Percentiles rank a stretch among this genome's conserved stretches.
Evolutionary conservation across 164 flowering plant species (phyloP).

Genomic region (Dillenia turbinata): DNA sequence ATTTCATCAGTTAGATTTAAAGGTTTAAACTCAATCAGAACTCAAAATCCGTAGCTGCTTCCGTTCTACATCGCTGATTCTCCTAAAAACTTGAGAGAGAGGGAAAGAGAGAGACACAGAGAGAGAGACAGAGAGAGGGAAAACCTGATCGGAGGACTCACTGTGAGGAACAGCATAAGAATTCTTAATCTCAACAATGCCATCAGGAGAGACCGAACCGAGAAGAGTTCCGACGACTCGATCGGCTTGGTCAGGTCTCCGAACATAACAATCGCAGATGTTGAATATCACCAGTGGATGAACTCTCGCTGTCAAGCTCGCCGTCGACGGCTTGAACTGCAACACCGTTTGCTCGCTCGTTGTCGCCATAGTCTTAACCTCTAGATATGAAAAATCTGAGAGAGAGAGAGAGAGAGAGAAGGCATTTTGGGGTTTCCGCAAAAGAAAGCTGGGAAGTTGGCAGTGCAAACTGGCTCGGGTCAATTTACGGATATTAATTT

Average conservation of each 20-base stretch:
- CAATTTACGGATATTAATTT: too few relatives aligned
- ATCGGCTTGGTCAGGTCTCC: conserved; percentile 87
- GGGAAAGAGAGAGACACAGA: background rate
- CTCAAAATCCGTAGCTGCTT: too few relatives aligned
- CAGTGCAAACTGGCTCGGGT: too few relatives aligned
- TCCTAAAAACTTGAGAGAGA: background rate
- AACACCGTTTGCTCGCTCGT: conserved; percentile 50
- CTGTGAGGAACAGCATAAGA: conserved; percentile 94
- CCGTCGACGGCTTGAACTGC: conserved; percentile 51
- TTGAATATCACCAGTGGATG: conserved; percentile 90
- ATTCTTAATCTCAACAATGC: conserved; percentile 85
- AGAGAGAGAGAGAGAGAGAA: background rate
- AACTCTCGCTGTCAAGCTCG: conserved; percentile 61
- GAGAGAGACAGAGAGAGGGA: background rate
- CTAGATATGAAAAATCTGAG: background rate
- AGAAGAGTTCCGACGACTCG: conserved; percentile 96
- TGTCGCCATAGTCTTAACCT: conserved; percentile 32
- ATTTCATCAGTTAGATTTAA: too few relatives aligned
- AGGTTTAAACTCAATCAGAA: too few relatives aligned
- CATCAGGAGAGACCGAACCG: conserved; percentile 82
- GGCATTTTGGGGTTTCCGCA: background rate
- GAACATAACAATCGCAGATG: conserved; percentile 85
- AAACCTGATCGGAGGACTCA: conserved; percentile 82
- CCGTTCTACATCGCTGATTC: too few relatives aligned
- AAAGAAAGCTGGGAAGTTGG: too few relatives aligned